phyloP scores from a whole-genome alignment of 192 early-diverging fungal species.

The Coemansia sp. region DNA sequence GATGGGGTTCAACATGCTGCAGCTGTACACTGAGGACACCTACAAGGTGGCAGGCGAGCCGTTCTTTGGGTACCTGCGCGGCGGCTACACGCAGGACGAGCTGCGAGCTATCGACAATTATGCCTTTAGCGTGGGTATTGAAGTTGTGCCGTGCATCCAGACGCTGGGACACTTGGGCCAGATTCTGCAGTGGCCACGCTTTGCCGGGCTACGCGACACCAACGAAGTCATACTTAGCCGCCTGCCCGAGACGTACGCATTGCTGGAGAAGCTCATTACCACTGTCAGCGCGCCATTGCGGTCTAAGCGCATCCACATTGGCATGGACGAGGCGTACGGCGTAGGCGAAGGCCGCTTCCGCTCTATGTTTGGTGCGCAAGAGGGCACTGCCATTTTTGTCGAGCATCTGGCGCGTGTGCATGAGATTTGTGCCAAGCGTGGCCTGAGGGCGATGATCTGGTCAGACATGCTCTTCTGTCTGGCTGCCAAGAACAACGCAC shows the following conservation, averaged over 20 bases:
- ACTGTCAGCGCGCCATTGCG: conserved; percentile 67
- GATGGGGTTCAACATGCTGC: conserved; percentile 85
- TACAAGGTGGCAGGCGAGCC: conserved; percentile 71
- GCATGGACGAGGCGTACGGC: conserved; percentile 88
- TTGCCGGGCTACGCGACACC: conserved; percentile 74
- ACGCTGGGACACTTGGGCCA: conserved; percentile 89
- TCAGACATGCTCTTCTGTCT: conserved; percentile 73
- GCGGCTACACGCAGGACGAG: conserved; percentile 75
- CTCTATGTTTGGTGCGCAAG: conserved; percentile 73
- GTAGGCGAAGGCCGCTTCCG: conserved; percentile 82
- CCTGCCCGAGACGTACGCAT: conserved; percentile 75
- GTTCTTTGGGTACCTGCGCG: conserved; percentile 74
- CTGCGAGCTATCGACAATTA: conserved; percentile 76
- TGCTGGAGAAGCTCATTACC: conserved; percentile 74
- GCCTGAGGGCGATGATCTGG: conserved; percentile 81
- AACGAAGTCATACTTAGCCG: conserved; percentile 74
- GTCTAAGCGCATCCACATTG: conserved; percentile 82
- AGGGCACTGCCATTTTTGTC: conserved; percentile 72
- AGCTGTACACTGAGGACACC: conserved; percentile 91
- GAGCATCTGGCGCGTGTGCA: conserved; percentile 75
- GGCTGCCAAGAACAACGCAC: conserved; percentile 80
- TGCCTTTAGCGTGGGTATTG: conserved; percentile 72
- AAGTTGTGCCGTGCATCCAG: conserved; percentile 88
- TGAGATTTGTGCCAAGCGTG: conserved; percentile 64
- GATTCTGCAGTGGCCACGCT: conserved; percentile 87